These are phyloP conservation scores for Ophiostoma quercus DNA, from an alignment of 2,329 filamentous ascomycete species.

Conservation along the genomic window DNA sequence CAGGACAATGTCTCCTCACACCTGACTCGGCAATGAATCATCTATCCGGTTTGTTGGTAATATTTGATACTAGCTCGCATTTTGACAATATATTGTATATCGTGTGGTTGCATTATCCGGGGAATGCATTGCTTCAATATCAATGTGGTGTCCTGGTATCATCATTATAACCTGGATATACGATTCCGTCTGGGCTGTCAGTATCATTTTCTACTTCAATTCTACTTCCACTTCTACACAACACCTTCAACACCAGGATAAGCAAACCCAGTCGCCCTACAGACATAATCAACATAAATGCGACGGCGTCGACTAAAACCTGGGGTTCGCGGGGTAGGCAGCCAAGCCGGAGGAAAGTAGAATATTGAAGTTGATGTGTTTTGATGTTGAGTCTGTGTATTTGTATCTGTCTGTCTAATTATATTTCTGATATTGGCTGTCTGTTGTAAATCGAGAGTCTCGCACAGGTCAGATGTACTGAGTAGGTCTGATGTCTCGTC, in stretches of 20 bases:
- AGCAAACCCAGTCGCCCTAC: not conserved
- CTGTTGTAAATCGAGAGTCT: too few relatives aligned
- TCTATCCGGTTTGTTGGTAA: not conserved
- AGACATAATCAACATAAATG: not conserved
- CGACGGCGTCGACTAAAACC: not conserved
- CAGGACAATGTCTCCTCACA: too few relatives aligned
- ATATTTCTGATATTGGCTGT: not conserved
- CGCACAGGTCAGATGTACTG: too few relatives aligned
- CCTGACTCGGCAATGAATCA: not conserved
- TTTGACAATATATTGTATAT: not conserved
- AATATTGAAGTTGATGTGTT: not conserved
- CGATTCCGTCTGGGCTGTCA: not conserved
- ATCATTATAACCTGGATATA: not conserved
- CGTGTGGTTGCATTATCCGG: not conserved
- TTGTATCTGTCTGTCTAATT: too few relatives aligned
- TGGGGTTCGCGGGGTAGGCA: conserved; percentile 1
- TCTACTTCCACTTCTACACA: too few relatives aligned
- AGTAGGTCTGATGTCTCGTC: too few relatives aligned
- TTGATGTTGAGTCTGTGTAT: too few relatives aligned
- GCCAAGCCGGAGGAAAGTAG: conserved; percentile 1
- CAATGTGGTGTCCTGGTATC: not conserved
- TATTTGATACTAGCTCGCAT: not conserved
- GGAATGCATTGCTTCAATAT: not conserved
- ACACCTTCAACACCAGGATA: not conserved
- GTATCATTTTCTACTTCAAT: not conserved